These are phyloP conservation scores for Raphanus raphanistrum DNA, from an alignment of 345 rosid genomes.

Conservation along the genomic window DNA sequence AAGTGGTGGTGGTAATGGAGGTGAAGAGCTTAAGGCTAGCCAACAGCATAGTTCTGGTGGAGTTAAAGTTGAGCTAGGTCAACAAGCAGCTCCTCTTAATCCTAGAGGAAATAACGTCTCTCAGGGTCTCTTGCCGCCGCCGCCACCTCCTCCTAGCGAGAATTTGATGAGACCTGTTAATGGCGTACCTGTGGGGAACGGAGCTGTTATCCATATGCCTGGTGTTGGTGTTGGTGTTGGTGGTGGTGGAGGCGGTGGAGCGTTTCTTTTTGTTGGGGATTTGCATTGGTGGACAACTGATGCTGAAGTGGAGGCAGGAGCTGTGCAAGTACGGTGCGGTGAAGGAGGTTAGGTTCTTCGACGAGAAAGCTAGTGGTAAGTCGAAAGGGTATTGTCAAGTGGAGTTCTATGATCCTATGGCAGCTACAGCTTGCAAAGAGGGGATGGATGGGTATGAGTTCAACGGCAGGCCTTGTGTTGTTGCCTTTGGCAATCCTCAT, in stretches of 20 bases:
- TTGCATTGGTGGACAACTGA: conserved; percentile 96
- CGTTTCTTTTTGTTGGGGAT: conserved; percentile 75
- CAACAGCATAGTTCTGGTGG: conserved; percentile 38
- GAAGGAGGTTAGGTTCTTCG: conserved; percentile 81
- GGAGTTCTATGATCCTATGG: conserved; percentile 67
- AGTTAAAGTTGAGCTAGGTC: conserved; percentile 59
- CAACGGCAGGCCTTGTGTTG: conserved; percentile 77
- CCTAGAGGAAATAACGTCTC: conserved; percentile 23
- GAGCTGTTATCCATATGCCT: conserved; percentile 34
- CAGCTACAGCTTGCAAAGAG: conserved; percentile 72
- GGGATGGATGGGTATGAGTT: conserved; percentile 71
- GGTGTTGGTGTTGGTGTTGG: conserved; percentile 22
- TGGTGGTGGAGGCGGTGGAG: conserved; percentile 41
- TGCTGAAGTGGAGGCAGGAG: conserved; percentile 69
- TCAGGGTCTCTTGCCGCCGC: conserved; percentile 31
- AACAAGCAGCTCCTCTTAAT: conserved; percentile 35
- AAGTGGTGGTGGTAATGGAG: conserved; percentile 4
- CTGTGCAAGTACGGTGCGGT: conserved; percentile 66
- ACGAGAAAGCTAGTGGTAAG: conserved; percentile 90
- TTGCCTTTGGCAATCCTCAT: conserved; percentile 69
- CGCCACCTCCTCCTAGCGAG: conserved; percentile 28
- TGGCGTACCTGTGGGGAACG: conserved; percentile 46
- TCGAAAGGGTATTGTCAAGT: conserved; percentile 88
- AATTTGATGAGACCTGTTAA: conserved; percentile 40
- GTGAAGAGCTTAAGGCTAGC: conserved; percentile 47